These are phyloP conservation scores for Fragaria vesca DNA, from an alignment of 306 rosid genomes.

Conservation along the genomic window DNA sequence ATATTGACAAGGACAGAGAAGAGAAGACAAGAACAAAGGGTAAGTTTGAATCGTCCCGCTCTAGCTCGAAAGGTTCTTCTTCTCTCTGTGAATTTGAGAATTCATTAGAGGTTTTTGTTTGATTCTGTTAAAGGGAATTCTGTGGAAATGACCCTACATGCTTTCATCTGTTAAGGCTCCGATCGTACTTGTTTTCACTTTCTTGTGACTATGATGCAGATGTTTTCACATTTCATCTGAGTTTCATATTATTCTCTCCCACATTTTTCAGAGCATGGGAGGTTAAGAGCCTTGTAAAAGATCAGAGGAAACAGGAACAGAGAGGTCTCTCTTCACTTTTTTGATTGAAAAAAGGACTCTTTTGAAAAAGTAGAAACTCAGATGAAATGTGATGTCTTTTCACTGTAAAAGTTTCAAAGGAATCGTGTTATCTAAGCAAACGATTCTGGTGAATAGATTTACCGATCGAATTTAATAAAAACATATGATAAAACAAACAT, in stretches of 20 bases:
- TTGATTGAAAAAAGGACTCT: not conserved
- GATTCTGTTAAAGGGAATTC: not conserved
- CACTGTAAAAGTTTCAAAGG: not conserved
- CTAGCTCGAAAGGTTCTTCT: not conserved
- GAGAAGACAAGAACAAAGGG: not conserved
- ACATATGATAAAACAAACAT: too few species aligned
- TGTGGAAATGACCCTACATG: not conserved
- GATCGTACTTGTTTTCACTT: not conserved
- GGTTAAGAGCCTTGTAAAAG: not conserved
- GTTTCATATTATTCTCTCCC: not conserved
- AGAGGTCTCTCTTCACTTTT: not conserved
- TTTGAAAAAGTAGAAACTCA: not conserved
- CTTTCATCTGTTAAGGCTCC: not conserved
- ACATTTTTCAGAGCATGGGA: not conserved
- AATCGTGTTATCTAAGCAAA: not conserved
- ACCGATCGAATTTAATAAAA: too few species aligned
- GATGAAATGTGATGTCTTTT: not conserved
- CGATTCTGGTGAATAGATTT: not conserved
- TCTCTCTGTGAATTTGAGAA: not conserved
- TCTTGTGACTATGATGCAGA: constrained; percentile 7
- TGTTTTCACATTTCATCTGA: not conserved
- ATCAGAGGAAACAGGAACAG: not conserved
- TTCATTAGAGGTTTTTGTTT: constrained; percentile 1
- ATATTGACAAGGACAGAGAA: not conserved
- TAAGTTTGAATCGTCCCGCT: not conserved